Percentiles rank a stretch among this genome's conserved stretches.
Evolutionary conservation across 2,329 filamentous ascomycete species (phyloP).

Genomic region (Teratosphaeria destructans): DNA sequence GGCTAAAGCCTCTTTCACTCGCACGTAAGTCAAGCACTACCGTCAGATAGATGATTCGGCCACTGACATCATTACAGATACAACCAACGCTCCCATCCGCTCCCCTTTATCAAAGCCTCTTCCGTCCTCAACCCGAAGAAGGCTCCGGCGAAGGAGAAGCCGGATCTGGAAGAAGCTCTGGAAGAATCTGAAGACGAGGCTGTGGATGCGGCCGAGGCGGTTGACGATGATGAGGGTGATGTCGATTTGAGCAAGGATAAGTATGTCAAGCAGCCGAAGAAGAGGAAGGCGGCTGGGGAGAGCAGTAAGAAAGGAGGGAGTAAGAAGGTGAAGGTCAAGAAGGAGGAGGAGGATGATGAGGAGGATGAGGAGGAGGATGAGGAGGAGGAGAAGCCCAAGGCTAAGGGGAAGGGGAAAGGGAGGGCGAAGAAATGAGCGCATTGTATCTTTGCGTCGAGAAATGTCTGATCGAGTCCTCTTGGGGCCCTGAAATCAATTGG

Average conservation of each 20-base stretch:
- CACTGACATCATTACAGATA: conserved; percentile 47
- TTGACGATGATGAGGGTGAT: conserved; percentile 61
- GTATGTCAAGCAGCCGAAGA: conserved; percentile 87
- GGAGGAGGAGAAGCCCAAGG: conserved; percentile 42
- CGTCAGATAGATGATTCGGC: background rate
- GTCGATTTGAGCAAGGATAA: conserved; percentile 89
- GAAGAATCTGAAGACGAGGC: conserved; percentile 74
- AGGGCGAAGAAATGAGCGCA: background rate
- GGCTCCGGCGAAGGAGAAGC: conserved; percentile 60
- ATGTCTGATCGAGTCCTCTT: background rate
- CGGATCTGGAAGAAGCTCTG: conserved; percentile 91
- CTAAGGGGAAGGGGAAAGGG: background rate
- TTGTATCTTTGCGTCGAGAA: background rate
- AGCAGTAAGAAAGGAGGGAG: conserved; percentile 37
- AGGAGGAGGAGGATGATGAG: conserved; percentile 25
- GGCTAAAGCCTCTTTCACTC: conserved; percentile 81
- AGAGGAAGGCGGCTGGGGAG: conserved; percentile 42
- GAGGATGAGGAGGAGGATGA: conserved; percentile 44
- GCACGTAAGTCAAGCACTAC: conserved; percentile 52
- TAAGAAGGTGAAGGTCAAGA: conserved; percentile 31
- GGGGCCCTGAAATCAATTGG: too few species aligned
- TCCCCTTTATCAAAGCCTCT: conserved; percentile 93
- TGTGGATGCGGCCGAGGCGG: conserved; percentile 45
- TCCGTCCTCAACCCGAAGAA: conserved; percentile 64
- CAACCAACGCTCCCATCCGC: conserved; percentile 73